These are phyloP conservation scores for Hypomontagnella submonticulosa DNA, from an alignment of 495 filamentous ascomycete genomes.

Conservation along the genomic window DNA sequence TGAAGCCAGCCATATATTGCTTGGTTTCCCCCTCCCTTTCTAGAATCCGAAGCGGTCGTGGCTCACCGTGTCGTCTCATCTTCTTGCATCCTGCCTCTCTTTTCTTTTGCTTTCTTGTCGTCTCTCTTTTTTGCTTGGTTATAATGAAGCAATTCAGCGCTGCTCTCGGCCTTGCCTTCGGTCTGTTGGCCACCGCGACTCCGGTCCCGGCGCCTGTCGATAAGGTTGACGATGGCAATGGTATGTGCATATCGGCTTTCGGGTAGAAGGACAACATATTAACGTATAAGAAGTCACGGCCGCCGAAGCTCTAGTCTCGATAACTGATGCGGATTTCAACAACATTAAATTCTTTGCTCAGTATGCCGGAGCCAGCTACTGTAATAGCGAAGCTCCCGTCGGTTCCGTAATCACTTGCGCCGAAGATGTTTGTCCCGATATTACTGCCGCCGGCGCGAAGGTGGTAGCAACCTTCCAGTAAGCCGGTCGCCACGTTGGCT, in stretches of 20 bases:
- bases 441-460: slow-evolving; percentile 67
- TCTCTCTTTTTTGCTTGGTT: slow-evolving; percentile 5
- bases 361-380: slow-evolving; percentile 77
- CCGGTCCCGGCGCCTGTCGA: slow-evolving; percentile 20
- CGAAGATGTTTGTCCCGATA: slow-evolving; percentile 67
- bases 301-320: slow-evolving; percentile 53
- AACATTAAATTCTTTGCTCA: slow-evolving; percentile 71
- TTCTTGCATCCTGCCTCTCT: background rate
- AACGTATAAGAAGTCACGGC: slow-evolving; percentile 38
- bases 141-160: slow-evolving; percentile 39
- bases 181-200: slow-evolving; percentile 24
- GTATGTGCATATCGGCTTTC: slow-evolving; percentile 13
- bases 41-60: background rate
- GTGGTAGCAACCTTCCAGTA: slow-evolving; percentile 71
- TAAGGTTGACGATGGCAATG: slow-evolving; percentile 8
- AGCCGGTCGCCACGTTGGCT: too few relatives aligned
- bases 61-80: background rate
- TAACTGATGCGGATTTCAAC: slow-evolving; percentile 16
- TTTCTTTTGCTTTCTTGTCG: background rate
- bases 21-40: slow-evolving; percentile 6
- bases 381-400: slow-evolving; percentile 62
- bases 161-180: slow-evolving; percentile 35
- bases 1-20: background rate
- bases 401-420: slow-evolving; percentile 68
- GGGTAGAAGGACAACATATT: background rate